phyloP scores from a whole-genome alignment of 2,329 filamentous ascomycete genomes.

The Nigrospora oryzae region DNA sequence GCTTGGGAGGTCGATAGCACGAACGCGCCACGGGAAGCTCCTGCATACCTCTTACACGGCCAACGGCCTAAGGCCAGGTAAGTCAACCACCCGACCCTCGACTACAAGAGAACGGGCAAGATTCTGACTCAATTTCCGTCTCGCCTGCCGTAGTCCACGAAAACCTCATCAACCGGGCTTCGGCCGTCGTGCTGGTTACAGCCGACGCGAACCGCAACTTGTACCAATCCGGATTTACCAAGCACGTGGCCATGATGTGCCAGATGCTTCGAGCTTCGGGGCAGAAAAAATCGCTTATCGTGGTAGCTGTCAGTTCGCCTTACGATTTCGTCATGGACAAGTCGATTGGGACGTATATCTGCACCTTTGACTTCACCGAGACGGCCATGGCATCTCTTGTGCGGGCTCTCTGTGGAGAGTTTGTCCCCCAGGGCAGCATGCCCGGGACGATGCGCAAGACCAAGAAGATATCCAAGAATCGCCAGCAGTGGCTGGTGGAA shows the following conservation, averaged over 20 bases:
- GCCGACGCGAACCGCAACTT: conserved; percentile 90
- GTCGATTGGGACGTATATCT: conserved; percentile 84
- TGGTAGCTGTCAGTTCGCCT: conserved; percentile 87
- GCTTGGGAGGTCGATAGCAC: conserved; percentile 77
- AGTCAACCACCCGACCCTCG: conserved; percentile 6
- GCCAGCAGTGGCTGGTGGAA: conserved; percentile 92
- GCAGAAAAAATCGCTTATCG: conserved; percentile 82
- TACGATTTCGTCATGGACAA: conserved; percentile 96
- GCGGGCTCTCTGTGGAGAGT: conserved; percentile 74
- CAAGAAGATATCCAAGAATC: conserved; percentile 79
- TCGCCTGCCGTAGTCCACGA: conserved; percentile 59
- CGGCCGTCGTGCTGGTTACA: conserved; percentile 82
- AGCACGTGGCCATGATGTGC: conserved; percentile 94
- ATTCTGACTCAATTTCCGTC: no score
- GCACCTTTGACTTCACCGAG: conserved; percentile 94
- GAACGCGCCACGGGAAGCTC: conserved; percentile 77
- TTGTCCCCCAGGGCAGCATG: conserved; percentile 48
- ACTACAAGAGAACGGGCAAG: not conserved
- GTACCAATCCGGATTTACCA: conserved; percentile 91
- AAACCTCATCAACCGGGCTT: conserved; percentile 80
- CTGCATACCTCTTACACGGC: conserved; percentile 93
- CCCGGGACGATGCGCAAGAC: conserved; percentile 76
- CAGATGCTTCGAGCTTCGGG: conserved; percentile 69
- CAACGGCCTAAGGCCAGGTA: conserved; percentile 74
- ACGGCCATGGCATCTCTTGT: conserved; percentile 80